Evolutionary conservation across 2,329 filamentous ascomycete genomes (phyloP).

Genomic region (Lojkania enalia): DNA sequence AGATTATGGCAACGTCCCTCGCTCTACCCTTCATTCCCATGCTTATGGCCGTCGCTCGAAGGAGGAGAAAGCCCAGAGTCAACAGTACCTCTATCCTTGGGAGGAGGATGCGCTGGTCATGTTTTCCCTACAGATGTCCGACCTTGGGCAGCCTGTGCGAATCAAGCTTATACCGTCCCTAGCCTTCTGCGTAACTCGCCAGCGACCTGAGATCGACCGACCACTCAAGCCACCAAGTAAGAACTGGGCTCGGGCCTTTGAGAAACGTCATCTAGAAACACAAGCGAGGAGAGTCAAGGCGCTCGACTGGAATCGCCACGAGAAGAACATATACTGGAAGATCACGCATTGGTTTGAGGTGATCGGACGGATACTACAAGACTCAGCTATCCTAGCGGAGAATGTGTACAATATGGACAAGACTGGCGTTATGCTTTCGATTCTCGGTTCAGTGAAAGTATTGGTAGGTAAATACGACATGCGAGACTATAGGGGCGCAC

Average conservation of each 20-base stretch:
- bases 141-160: constrained; percentile 15
- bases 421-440: constrained; percentile 17
- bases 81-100: no score
- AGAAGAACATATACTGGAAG: constrained; percentile 8
- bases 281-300: constrained; percentile 1
- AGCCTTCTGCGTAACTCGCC: constrained; percentile 13
- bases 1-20: no score
- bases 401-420: no score
- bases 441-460: constrained; percentile 9
- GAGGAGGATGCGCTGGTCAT: no score
- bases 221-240: no score
- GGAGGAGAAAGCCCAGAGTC: no score
- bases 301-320: constrained; percentile 7
- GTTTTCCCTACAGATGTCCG: no score
- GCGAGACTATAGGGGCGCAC: constrained; percentile 16
- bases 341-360: constrained; percentile 4
- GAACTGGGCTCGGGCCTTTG: no score
- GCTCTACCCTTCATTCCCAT: no score
- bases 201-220: constrained; percentile 10
- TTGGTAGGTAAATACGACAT: constrained; percentile 16
- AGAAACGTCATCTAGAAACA: constrained; percentile 16
- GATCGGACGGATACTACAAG: not conserved
- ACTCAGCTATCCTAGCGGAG: constrained; percentile 4
- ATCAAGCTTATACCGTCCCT: constrained; percentile 20
- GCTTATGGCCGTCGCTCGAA: no score